phyloP scores from a whole-genome alignment of 108 stramenopile genomes.

The Mediolabrus comicus region DNA sequence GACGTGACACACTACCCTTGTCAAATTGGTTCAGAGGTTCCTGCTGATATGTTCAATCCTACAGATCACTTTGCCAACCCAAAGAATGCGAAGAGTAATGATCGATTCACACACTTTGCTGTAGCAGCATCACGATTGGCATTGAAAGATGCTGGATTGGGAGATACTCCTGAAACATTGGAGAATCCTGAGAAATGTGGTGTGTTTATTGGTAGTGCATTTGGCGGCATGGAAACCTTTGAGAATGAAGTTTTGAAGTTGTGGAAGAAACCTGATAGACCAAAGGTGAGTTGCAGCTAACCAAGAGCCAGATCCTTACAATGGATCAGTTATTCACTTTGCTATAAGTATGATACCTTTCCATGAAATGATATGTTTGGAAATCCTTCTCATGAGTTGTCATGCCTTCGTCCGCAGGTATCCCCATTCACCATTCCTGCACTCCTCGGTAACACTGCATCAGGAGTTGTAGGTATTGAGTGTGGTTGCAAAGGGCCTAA shows the following conservation, averaged over 20 bases:
- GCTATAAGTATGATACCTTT: no score
- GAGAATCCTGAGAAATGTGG: slow-evolving; percentile 78
- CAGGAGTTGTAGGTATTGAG: slow-evolving; percentile 94
- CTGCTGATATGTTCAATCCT: slow-evolving; percentile 85
- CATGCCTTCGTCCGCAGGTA: slow-evolving; percentile 69
- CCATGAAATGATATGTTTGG: no score
- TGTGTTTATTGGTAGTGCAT: slow-evolving; percentile 95
- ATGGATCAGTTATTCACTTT: no score
- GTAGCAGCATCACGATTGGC: slow-evolving; percentile 90
- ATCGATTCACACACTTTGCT: slow-evolving; percentile 95
- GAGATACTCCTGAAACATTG: slow-evolving; percentile 80
- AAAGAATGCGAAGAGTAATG: slow-evolving; percentile 91
- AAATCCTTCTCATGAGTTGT: no score
- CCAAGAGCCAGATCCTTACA: background rate
- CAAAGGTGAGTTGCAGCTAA: slow-evolving; percentile 63
- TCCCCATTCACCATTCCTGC: slow-evolving; percentile 96
- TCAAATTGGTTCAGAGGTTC: slow-evolving; percentile 86
- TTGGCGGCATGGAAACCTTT: slow-evolving; percentile 94
- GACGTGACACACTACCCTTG: slow-evolving; percentile 86
- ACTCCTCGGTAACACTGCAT: slow-evolving; percentile 90
- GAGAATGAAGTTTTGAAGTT: slow-evolving; percentile 91
- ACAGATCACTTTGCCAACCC: slow-evolving; percentile 81
- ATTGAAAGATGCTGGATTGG: slow-evolving; percentile 80
- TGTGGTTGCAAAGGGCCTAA: slow-evolving; percentile 91
- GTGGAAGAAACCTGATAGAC: slow-evolving; percentile 73